Evolutionary conservation across 257 asterid species (phyloP).

Genomic region (Ophiorrhiza pumila): DNA sequence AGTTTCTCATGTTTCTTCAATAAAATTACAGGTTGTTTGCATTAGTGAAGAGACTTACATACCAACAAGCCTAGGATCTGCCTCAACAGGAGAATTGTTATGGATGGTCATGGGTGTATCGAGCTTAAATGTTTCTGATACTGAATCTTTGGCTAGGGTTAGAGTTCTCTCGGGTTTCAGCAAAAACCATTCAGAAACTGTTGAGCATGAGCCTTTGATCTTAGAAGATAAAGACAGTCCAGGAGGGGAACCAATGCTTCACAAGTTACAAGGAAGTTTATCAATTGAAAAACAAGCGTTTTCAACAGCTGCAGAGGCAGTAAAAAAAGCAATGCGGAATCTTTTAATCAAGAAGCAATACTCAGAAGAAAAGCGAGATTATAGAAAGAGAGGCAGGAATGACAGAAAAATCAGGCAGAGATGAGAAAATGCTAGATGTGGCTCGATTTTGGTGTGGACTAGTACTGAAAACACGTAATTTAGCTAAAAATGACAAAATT

Average conservation of each 20-base stretch:
- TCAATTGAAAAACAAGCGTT: slow-evolving; percentile 56
- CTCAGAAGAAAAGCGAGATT: slow-evolving; percentile 64
- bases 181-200: slow-evolving; percentile 29
- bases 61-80: slow-evolving; percentile 68
- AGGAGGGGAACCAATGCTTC: slow-evolving; percentile 53
- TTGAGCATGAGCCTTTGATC: slow-evolving; percentile 20
- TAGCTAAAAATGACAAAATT: no score
- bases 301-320: slow-evolving; percentile 68
- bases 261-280: slow-evolving; percentile 62
- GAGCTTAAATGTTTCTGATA: slow-evolving; percentile 25
- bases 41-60: slow-evolving; percentile 58
- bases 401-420: slow-evolving; percentile 45
- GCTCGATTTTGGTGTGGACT: neutral
- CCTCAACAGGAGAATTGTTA: slow-evolving; percentile 42
- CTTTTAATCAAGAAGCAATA: slow-evolving; percentile 83
- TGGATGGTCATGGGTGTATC: slow-evolving; percentile 98
- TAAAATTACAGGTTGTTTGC: slow-evolving; percentile 49
- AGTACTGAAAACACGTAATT: neutral
- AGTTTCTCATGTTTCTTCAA: neutral
- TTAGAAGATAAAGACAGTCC: slow-evolving; percentile 62
- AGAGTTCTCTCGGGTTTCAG: slow-evolving; percentile 53
- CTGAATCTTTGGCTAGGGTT: slow-evolving; percentile 53
- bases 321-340: slow-evolving; percentile 74
- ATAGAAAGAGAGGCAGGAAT: slow-evolving; percentile 69
- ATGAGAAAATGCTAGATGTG: neutral